Base-by-base conservation (phyloP, 371 early-diverging fungal genomes). In the Apophysomyces trapeziformis region DNA sequence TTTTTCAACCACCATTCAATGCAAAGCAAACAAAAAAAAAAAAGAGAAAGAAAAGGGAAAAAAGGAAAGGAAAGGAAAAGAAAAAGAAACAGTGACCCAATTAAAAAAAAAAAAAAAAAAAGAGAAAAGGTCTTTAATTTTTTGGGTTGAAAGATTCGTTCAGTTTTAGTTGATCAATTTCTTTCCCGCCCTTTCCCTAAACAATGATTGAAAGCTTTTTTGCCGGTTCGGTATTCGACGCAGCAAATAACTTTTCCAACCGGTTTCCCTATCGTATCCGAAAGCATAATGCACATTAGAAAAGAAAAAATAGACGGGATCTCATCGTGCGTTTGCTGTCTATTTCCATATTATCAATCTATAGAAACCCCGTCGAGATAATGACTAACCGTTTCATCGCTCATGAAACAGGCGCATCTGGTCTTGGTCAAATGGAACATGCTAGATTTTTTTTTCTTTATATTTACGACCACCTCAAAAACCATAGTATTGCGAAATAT, bases 1-100 rank as follows among this genome's bases (percentile, higher is more conserved):
- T 35, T 38, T 64, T 50, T 68, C 69, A 26, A 64, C 38, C 64
- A 68, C 18, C 39, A 47, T 45, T 39, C 41, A 60, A 47, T 47
- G 46, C 41, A 47, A 61, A 44, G 2, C 12, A 47, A 47, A 36
- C 38, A 39, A 47, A 63, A 54, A 18, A 21, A 8, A 32, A 44
- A 39, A 32, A 41, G 39, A 18, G 18, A n/a, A 21, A 35, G 38
- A 58, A 45, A 32, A 58, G 44, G 38, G 46, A 45, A 38, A 59
- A 65, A 12, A 58, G 37, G 26, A 35, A 65, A 58, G 36, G 36
- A 57, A 59, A 12, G 41, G 38, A 32, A 18, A 38, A 38, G 11
- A 12, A 39, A 41, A 60, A 35, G 18, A 54, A 26, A 26, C 32
- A 26, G 32, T 26, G 32, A 26, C 32, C 32, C 39, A 68, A 56